Evolutionary conservation across 2,329 filamentous ascomycete species (phyloP).

Genomic region (Epichloe sp.): DNA sequence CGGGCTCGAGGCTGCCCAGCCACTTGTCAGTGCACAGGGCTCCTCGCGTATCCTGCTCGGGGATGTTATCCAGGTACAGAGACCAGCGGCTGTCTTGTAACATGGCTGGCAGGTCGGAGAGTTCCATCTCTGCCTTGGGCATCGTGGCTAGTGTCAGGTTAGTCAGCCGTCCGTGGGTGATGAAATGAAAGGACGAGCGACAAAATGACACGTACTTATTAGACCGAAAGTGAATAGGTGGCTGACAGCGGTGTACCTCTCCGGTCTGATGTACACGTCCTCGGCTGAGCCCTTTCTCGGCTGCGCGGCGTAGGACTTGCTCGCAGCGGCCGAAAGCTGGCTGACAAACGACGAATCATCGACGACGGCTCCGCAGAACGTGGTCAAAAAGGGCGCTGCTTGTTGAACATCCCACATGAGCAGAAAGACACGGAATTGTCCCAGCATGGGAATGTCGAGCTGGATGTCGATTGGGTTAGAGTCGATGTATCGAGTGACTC

Average conservation of each 20-base stretch:
- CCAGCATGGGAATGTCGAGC: conserved; percentile 63
- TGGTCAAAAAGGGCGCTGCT: conserved; percentile 43
- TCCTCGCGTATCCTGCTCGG: conserved; percentile 39
- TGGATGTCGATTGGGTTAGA: conserved; percentile 68
- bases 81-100: conserved; percentile 57
- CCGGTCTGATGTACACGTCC: conserved; percentile 53
- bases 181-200: neutral
- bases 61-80: conserved; percentile 56
- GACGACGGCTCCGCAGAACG: conserved; percentile 42
- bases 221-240: conserved; percentile 56
- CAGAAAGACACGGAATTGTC: conserved; percentile 66
- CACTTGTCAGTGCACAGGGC: conserved; percentile 53
- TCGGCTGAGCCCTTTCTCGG: conserved; percentile 43
- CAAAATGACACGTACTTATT: conserved; percentile 39
- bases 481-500: conserved; percentile 62
- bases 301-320: conserved; percentile 46
- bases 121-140: conserved; percentile 49
- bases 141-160: conserved; percentile 33
- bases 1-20: conserved; percentile 43
- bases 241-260: conserved; percentile 55
- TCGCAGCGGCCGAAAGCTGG: conserved; percentile 44
- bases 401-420: conserved; percentile 49
- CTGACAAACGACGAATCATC: conserved; percentile 41
- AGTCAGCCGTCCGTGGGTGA: neutral
- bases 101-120: conserved; percentile 48